A percentile compares a stretch with the other conserved stretches of the same genome.
Conservation (phyloP, 148 eudicot genomes). For the Talinum fruticosum region DNA sequence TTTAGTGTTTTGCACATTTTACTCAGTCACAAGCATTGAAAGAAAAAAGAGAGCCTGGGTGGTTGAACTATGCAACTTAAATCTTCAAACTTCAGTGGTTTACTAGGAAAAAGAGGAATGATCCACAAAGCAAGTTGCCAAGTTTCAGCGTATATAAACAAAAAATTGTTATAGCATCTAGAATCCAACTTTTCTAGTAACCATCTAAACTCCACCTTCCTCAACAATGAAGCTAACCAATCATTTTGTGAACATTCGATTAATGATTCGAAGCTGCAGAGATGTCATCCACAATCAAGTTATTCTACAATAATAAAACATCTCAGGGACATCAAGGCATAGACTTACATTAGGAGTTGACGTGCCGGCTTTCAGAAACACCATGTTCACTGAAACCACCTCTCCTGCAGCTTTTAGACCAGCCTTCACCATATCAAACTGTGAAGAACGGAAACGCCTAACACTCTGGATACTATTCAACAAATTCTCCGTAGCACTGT, state of each 20-base stretch:
- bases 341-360: slow-evolving; percentile 70
- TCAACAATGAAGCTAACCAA: too few species aligned
- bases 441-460: slow-evolving; percentile 73
- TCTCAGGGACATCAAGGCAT: neutral
- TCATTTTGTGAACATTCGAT: too few species aligned
- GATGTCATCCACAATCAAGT: too few species aligned
- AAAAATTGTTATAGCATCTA: too few species aligned
- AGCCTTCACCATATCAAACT: slow-evolving; percentile 81
- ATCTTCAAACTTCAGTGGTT: neutral
- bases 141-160: too few species aligned
- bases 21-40: neutral
- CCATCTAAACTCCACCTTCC: too few species aligned
- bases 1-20: neutral
- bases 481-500: slow-evolving; percentile 87
- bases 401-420: slow-evolving; percentile 78
- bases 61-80: neutral
- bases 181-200: too few species aligned
- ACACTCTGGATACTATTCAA: slow-evolving; percentile 79
- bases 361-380: slow-evolving; percentile 85
- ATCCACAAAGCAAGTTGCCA: neutral
- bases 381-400: slow-evolving; percentile 85
- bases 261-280: neutral
- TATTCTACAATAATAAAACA: too few species aligned
- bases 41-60: neutral
- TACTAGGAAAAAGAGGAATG: neutral